Conservation (phyloP, 2,329 filamentous ascomycete species). For the Dactylellina cionopaga region DNA sequence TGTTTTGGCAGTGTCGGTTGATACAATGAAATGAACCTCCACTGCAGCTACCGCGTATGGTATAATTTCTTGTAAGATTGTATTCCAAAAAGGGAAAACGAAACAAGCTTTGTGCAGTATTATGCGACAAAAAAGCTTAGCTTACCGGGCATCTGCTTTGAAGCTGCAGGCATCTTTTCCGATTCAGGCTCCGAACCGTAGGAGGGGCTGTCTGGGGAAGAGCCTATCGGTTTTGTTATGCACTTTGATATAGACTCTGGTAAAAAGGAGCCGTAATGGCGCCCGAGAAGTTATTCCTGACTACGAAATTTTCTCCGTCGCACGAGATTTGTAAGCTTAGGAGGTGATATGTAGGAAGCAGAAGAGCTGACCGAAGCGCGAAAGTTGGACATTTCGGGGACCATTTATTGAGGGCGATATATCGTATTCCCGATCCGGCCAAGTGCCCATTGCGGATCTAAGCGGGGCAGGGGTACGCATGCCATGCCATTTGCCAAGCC, state of each 20-base stretch:
- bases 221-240: too few relatives aligned
- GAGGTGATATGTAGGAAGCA: neutral
- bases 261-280: too few relatives aligned
- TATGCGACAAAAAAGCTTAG: constrained; percentile 4
- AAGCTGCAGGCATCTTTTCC: constrained; percentile 17
- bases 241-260: too few relatives aligned
- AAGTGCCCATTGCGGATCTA: constrained; percentile 22
- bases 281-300: too few relatives aligned
- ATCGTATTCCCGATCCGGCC: constrained; percentile 36
- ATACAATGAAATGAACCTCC: constrained; percentile 58
- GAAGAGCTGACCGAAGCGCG: neutral
- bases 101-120: neutral
- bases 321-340: neutral
- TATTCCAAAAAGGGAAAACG: neutral
- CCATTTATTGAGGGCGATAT: constrained; percentile 10
- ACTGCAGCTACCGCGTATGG: neutral
- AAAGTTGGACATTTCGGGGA: neutral
- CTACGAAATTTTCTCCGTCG: too few relatives aligned
- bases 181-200: neutral
- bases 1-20: constrained; percentile 57
- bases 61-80: constrained; percentile 2
- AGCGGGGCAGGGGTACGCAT: constrained; percentile 2
- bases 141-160: constrained; percentile 37
- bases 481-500: constrained; percentile 23
- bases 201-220: neutral